These are phyloP conservation scores for Nakataea oryzae DNA, from an alignment of 2,329 filamentous ascomycete genomes.

Conservation along the genomic window DNA sequence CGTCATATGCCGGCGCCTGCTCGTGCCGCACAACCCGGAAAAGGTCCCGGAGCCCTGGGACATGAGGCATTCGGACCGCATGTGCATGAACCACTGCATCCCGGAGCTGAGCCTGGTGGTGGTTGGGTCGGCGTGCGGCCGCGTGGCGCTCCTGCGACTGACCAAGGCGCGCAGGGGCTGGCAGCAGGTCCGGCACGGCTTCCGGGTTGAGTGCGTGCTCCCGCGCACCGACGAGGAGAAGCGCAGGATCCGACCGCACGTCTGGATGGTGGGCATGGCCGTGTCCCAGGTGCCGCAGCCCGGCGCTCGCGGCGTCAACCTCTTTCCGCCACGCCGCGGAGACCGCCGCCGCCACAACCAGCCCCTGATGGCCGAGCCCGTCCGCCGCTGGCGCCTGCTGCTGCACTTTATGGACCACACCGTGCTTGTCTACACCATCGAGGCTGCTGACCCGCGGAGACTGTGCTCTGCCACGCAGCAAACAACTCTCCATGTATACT, in stretches of 20 bases:
- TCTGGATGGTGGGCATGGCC: constrained; percentile 56
- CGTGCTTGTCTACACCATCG: constrained; percentile 59
- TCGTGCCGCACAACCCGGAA: constrained; percentile 17
- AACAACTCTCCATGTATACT: too few relatives aligned
- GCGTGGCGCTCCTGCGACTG: constrained; percentile 50
- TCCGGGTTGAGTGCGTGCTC: constrained; percentile 43
- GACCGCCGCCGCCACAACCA: background rate
- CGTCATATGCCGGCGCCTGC: constrained; percentile 19
- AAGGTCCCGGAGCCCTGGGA: constrained; percentile 14
- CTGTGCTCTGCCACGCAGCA: background rate
- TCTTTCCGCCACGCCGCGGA: constrained; percentile 7
- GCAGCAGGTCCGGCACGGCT: constrained; percentile 19
- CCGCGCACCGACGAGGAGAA: constrained; percentile 37
- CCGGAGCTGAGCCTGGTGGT: constrained; percentile 62
- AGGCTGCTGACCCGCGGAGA: constrained; percentile 2
- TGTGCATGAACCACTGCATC: constrained; percentile 54
- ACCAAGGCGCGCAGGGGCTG: constrained; percentile 29
- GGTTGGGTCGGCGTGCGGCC: constrained; percentile 55
- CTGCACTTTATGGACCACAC: constrained; percentile 63
- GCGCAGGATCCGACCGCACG: constrained; percentile 27
- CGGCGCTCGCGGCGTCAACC: constrained; percentile 14
- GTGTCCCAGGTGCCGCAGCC: constrained; percentile 50
- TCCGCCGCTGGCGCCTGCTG: constrained; percentile 53
- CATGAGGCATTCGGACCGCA: constrained; percentile 32
- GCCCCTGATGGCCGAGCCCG: background rate